phyloP scores from a whole-genome alignment of 768 basidiomycete genomes.

The Macrolepiota dolichaula region DNA sequence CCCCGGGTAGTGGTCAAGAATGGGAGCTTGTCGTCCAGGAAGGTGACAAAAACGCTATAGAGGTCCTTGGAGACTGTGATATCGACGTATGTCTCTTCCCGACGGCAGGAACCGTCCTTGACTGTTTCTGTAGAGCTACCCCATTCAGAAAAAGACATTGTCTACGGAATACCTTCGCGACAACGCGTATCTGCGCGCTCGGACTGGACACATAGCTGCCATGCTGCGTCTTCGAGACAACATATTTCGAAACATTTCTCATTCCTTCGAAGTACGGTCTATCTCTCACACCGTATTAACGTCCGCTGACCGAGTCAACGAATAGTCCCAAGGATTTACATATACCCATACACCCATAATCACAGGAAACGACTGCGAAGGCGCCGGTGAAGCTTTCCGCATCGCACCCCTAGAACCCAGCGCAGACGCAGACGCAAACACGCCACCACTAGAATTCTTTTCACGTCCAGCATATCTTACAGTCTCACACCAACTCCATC shows the following conservation, averaged over 20 bases:
- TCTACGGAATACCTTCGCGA: slow-evolving; percentile 80
- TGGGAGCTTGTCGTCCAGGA: slow-evolving; percentile 46
- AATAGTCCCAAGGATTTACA: slow-evolving; percentile 72
- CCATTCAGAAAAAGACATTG: slow-evolving; percentile 87
- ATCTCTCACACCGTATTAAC: neutral
- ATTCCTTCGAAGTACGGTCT: slow-evolving; percentile 67
- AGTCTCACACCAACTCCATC: slow-evolving; percentile 94
- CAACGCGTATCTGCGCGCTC: slow-evolving; percentile 81
- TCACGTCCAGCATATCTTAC: slow-evolving; percentile 77
- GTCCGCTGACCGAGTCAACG: neutral
- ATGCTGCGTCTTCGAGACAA: slow-evolving; percentile 72
- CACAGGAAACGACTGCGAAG: slow-evolving; percentile 93
- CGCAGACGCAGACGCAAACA: slow-evolving; percentile 22
- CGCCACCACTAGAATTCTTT: slow-evolving; percentile 59
- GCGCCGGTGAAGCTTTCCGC: slow-evolving; percentile 89
- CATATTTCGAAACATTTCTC: slow-evolving; percentile 52
- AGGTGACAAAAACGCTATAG: slow-evolving; percentile 24
- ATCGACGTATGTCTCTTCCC: slow-evolving; percentile 31
- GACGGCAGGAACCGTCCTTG: neutral
- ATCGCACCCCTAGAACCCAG: slow-evolving; percentile 39
- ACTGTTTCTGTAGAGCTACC: slow-evolving; percentile 59
- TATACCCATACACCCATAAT: slow-evolving; percentile 84
- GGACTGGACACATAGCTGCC: slow-evolving; percentile 68
- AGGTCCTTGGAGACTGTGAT: slow-evolving; percentile 45
- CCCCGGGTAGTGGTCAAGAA: slow-evolving; percentile 42